Evolutionary conservation across 2,329 filamentous ascomycete genomes (phyloP).

Genomic region (Teratosphaeria nubilosa): DNA sequence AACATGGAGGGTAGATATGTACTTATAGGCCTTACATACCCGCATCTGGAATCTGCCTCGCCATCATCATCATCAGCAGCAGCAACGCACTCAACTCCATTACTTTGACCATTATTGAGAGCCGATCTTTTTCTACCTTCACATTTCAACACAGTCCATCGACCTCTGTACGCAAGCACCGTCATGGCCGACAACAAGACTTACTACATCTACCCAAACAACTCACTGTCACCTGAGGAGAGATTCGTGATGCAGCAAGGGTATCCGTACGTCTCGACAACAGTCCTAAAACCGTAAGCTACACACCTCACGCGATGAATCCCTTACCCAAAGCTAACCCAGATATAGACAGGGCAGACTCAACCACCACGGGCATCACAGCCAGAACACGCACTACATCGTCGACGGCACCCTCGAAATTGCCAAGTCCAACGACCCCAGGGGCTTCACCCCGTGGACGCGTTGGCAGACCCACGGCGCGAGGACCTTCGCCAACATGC

Average conservation of each 20-base stretch:
- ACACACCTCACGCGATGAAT: neutral
- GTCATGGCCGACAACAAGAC: neutral
- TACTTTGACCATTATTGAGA: no score
- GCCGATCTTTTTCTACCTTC: no score
- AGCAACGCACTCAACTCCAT: neutral
- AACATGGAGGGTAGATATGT: no score
- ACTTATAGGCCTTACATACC: no score
- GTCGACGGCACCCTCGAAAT: neutral
- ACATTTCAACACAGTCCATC: no score
- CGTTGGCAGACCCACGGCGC: neutral
- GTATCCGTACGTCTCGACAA: slow-evolving; percentile 2
- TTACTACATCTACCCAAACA: neutral
- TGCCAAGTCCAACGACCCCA: neutral
- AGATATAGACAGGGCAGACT: neutral
- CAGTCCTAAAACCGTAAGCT: neutral
- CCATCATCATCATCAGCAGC: neutral
- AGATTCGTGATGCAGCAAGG: neutral
- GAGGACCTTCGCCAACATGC: neutral
- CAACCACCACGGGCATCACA: neutral
- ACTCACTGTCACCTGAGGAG: neutral
- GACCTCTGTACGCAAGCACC: neutral
- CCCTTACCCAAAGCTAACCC: neutral
- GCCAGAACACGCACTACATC: neutral
- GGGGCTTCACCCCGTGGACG: neutral
- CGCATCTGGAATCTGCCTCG: no score